phyloP scores from a whole-genome alignment of 352 stramenopile genomes.

The Sclerospora graminicola region DNA sequence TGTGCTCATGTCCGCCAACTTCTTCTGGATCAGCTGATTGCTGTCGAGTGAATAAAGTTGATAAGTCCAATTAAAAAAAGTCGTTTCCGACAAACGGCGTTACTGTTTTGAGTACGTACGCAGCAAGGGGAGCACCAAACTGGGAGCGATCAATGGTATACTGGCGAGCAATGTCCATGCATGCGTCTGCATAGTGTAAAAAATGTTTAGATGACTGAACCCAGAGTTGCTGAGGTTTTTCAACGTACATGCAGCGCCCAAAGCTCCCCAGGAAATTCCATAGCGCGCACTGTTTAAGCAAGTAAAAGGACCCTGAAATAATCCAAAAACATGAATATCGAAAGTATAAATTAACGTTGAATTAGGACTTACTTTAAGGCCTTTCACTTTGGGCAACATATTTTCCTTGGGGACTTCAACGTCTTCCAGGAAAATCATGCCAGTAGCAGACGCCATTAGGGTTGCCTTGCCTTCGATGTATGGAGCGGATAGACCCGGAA shows the following conservation, averaged over 20 bases:
- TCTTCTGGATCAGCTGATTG: slow-evolving; percentile 98
- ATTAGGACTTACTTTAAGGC: slow-evolving; percentile 43
- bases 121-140: slow-evolving; percentile 93
- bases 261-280: slow-evolving; percentile 94
- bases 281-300: slow-evolving; percentile 97
- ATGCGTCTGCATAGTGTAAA: slow-evolving; percentile 63
- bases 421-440: slow-evolving; percentile 98
- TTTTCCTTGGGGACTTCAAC: slow-evolving; percentile 91
- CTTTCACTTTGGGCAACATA: slow-evolving; percentile 87
- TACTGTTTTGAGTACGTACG: slow-evolving; percentile 38
- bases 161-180: slow-evolving; percentile 86
- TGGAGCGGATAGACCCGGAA: slow-evolving; percentile 86
- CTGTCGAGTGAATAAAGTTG: too few species aligned
- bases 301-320: slow-evolving; percentile 87
- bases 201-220: not conserved
- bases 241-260: slow-evolving; percentile 87
- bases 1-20: slow-evolving; percentile 95
- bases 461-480: slow-evolving; percentile 96
- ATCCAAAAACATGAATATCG: not conserved
- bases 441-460: slow-evolving; percentile 91
- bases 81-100: not conserved
- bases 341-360: not conserved
- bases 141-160: slow-evolving; percentile 94
- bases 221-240: not conserved
- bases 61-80: too few species aligned